Base-by-base conservation (phyloP, 352 stramenopile species). In the Globisporangium alternatum region DNA sequence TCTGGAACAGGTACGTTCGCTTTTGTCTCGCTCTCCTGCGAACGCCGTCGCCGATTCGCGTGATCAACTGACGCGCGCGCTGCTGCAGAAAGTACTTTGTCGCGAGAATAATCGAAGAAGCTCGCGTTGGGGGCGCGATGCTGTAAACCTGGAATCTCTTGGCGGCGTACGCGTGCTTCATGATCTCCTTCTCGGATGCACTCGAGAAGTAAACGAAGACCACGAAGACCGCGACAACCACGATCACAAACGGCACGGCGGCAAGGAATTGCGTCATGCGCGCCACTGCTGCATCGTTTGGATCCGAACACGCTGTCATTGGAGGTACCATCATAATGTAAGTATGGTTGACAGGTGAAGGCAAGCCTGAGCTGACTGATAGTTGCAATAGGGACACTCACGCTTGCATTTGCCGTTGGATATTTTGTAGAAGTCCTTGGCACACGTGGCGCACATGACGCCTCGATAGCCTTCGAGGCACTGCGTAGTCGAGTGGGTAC, bases 361-460 rank as follows among this genome's bases (percentile, higher is more conserved):
- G 21, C 1, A 25, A 13, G 2, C 22, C 6, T 53, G 22, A 53
- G 33, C 35, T 41, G 22, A 54, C 2, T 54, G 25, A 21, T 13
- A 21, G 25, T 4, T 1, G 12, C 45, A 61, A 56, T 10, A 28
- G 19, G 13, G 12, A 49, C 3, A 77, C 74, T 60, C 72, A 86
- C 77, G 68, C 25, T 76, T 86, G 74, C 81, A 90, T 13, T 69
- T 72, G 13, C 81, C 79, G 57, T 76, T 88, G 1, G 81, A 78
- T 17, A 76, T 70, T 59, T 86, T 89, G 68, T 90, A 90, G 57
- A 73, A 90, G 1, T 61, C 66, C 12, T 65, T 56, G 6, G 56
- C 9, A 35, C 81, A 90, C 1, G 68, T 80, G 2, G 81, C 68
- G 37, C 81, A 89, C 44, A 82, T 82, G 3, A 88, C 64, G 4